These are phyloP conservation scores for Solanum acaule DNA, from an alignment of 257 asterid genomes.

Conservation along the genomic window DNA sequence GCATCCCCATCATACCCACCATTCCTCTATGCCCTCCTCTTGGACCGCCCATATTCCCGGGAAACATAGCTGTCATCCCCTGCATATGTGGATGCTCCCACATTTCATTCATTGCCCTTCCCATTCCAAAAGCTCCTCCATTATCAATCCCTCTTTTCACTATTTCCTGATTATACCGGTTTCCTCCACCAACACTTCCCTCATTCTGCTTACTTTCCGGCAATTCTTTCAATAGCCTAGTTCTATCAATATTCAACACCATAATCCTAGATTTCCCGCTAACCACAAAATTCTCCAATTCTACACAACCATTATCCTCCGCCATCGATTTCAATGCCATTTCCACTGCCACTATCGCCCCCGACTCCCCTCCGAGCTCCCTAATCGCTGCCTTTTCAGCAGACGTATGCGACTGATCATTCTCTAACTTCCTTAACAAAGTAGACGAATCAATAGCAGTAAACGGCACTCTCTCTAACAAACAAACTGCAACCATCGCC, in stretches of 20 bases:
- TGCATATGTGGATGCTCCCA: conserved; percentile 32
- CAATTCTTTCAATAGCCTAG: conserved; percentile 67
- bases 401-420: conserved; percentile 39
- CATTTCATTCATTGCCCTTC: conserved; percentile 49
- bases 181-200: conserved; percentile 29
- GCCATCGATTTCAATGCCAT: conserved; percentile 84
- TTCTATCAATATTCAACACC: conserved; percentile 82
- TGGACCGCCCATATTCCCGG: conserved; percentile 42
- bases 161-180: conserved; percentile 15
- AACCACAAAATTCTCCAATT: conserved; percentile 72
- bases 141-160: conserved; percentile 28
- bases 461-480: conserved; percentile 80
- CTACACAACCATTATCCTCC: conserved; percentile 84
- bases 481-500: conserved; percentile 86
- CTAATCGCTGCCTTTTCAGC: conserved; percentile 70
- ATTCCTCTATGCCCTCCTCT: conserved; percentile 71
- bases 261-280: conserved; percentile 76
- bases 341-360: conserved; percentile 73
- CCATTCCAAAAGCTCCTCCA: conserved; percentile 36
- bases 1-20: conserved; percentile 75
- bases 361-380: conserved; percentile 84
- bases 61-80: conserved; percentile 25
- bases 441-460: conserved; percentile 68
- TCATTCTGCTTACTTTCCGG: conserved; percentile 68
- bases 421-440: conserved; percentile 80